Percentiles rank a stretch among this genome's conserved stretches.
Evolutionary conservation across 441 rosid genomes (phyloP).

Genomic region (Francoa sonchifolia): DNA sequence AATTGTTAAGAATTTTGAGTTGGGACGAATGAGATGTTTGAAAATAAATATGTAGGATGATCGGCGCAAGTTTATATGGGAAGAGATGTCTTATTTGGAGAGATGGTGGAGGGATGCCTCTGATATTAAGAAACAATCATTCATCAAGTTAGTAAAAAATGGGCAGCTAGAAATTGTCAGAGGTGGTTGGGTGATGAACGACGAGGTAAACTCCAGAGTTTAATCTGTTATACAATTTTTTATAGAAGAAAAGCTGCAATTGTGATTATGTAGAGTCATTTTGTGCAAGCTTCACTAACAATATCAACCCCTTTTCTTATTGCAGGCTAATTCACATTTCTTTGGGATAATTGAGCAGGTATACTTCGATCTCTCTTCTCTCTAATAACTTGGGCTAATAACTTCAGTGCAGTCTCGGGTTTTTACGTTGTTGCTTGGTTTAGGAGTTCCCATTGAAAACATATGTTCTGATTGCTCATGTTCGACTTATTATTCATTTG

Average conservation of each 20-base stretch:
- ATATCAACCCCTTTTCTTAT: conserved; percentile 12
- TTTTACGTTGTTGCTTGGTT: no score
- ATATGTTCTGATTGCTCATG: no score
- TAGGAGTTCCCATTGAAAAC: no score
- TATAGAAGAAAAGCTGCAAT: no score
- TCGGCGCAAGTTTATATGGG: conserved; percentile 94
- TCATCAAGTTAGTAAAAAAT: conserved; percentile 58
- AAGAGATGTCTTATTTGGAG: conserved; percentile 95
- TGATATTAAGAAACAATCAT: conserved; percentile 46
- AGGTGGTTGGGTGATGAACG: conserved; percentile 99
- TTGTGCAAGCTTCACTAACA: conserved; percentile 11
- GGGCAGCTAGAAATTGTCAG: conserved; percentile 98
- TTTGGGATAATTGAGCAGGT: conserved; percentile 97
- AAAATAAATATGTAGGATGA: conserved; percentile 41
- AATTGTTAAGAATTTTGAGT: no score
- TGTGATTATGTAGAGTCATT: no score
- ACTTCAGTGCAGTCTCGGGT: no score
- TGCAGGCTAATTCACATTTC: conserved; percentile 97
- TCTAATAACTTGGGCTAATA: no score
- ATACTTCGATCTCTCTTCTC: conserved; percentile 8
- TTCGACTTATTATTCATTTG: no score
- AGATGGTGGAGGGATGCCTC: conserved; percentile 98
- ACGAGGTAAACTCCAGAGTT: conserved; percentile 95
- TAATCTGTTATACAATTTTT: no score
- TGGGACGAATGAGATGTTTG: conserved; percentile 10